Conservation (phyloP, 306 rosid species). For the Parietaria judaica region DNA sequence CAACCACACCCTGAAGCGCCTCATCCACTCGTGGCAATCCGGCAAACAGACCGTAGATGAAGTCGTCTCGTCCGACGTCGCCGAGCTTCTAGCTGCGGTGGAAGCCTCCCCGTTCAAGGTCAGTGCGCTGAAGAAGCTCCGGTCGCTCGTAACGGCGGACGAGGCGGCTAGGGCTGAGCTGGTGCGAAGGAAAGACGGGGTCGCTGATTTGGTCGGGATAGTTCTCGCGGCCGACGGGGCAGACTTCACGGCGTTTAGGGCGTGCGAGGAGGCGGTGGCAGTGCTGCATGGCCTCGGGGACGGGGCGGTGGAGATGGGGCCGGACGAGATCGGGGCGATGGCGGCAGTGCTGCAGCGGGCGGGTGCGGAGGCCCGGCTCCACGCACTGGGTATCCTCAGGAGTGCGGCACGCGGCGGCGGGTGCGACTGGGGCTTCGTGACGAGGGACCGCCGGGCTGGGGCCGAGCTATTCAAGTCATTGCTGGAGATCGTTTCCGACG, state of each 20-base stretch:
- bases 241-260: constrained; percentile 32
- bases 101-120: constrained; percentile 51
- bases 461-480: constrained; percentile 41
- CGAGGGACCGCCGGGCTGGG: constrained; percentile 27
- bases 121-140: constrained; percentile 32
- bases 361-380: constrained; percentile 32
- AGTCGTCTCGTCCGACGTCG: constrained; percentile 13
- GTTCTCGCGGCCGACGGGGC: constrained; percentile 9
- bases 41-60: neutral
- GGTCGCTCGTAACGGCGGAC: constrained; percentile 28
- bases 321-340: constrained; percentile 28
- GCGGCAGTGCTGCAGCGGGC: constrained; percentile 38
- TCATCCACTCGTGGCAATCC: constrained; percentile 36
- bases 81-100: constrained; percentile 23
- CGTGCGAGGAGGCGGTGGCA: constrained; percentile 46
- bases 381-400: constrained; percentile 28
- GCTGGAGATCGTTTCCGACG: constrained; percentile 46
- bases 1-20: constrained; percentile 45
- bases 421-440: constrained; percentile 30
- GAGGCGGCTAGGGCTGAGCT: constrained; percentile 20
- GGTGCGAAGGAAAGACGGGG: constrained; percentile 18
- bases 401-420: constrained; percentile 15
- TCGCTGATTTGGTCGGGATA: constrained; percentile 26
- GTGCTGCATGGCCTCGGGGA: constrained; percentile 24
- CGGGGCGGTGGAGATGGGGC: constrained; percentile 20